Evolutionary conservation across 768 basidiomycete species (phyloP).

Genomic region (Podaxis carcinomalis): DNA sequence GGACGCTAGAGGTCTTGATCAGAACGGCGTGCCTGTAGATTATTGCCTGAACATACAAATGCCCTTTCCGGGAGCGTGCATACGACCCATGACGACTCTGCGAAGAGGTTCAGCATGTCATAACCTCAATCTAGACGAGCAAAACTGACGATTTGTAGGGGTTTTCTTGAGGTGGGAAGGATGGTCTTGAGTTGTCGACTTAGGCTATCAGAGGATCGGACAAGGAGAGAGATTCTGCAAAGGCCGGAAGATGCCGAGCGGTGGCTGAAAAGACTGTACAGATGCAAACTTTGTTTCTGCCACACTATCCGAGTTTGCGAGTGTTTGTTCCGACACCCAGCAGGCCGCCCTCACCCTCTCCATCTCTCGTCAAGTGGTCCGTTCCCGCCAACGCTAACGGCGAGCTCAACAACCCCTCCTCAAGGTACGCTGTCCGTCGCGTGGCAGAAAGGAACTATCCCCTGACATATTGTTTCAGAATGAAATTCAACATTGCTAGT

Average conservation of each 20-base stretch:
- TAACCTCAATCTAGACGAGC: neutral
- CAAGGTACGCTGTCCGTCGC: constrained; percentile 24
- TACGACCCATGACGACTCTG: constrained; percentile 81
- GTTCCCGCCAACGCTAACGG: constrained; percentile 38
- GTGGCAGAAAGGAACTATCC: neutral
- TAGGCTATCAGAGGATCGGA: neutral
- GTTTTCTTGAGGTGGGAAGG: constrained; percentile 45
- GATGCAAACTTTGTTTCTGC: constrained; percentile 51
- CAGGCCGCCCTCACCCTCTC: constrained; percentile 19
- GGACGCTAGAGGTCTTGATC: constrained; percentile 47
- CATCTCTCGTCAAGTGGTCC: constrained; percentile 32
- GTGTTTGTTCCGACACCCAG: constrained; percentile 29
- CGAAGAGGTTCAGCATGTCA: constrained; percentile 14
- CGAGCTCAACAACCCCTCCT: constrained; percentile 31
- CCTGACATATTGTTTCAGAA: constrained; percentile 38
- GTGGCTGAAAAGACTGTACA: constrained; percentile 56
- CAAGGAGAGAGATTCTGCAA: neutral
- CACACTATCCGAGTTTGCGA: constrained; percentile 17
- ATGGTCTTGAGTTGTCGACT: constrained; percentile 20
- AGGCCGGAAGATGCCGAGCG: constrained; percentile 29
- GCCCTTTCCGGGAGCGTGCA: constrained; percentile 99
- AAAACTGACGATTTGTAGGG: constrained; percentile 22
- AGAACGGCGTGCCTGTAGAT: constrained; percentile 6
- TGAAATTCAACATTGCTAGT: constrained; percentile 99
- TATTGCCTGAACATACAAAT: constrained; percentile 67